A percentile compares a stretch with the other conserved stretches of the same genome.
phyloP scores from a whole-genome alignment of 2,329 filamentous ascomycete species.

The Monilinia polystroma region DNA sequence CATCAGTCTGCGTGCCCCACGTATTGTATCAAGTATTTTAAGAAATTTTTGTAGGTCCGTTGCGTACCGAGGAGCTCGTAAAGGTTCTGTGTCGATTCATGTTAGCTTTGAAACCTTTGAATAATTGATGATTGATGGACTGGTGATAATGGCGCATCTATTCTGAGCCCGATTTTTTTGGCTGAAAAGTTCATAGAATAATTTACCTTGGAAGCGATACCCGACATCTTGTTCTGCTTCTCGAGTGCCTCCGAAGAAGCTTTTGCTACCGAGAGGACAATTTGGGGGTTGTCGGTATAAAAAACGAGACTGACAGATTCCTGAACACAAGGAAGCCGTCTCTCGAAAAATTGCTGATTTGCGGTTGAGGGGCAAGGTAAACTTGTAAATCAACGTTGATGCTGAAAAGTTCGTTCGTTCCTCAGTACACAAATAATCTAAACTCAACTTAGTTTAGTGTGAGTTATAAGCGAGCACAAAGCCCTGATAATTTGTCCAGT shows the following conservation, averaged over 20 bases:
- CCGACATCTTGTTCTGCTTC: constrained; percentile 43
- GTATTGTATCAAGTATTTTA: constrained; percentile 22
- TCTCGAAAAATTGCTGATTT: constrained; percentile 37
- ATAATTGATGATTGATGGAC: constrained; percentile 20
- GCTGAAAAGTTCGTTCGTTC: constrained; percentile 19
- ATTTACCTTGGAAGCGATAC: constrained; percentile 43
- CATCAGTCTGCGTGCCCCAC: constrained; percentile 36
- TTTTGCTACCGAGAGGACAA: constrained; percentile 43
- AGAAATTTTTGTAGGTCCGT: constrained; percentile 32
- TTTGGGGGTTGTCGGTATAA: constrained; percentile 33
- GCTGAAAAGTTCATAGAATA: constrained; percentile 21
- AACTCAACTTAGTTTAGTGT: constrained; percentile 18
- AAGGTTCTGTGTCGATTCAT: constrained; percentile 67
- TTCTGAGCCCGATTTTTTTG: neutral
- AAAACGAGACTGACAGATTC: constrained; percentile 42
- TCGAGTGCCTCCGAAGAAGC: constrained; percentile 43
- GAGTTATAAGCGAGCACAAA: constrained; percentile 18
- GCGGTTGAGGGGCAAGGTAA: constrained; percentile 24
- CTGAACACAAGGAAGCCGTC: constrained; percentile 42
- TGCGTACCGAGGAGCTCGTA: constrained; percentile 94
- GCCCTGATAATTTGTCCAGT: no score
- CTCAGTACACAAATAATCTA: constrained; percentile 25
- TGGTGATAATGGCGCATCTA: constrained; percentile 23
- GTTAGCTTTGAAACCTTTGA: constrained; percentile 42
- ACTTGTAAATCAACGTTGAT: constrained; percentile 23